A percentile compares a stretch with the other conserved stretches of the same genome.
phyloP scores from a whole-genome alignment of 495 filamentous ascomycete species.

The Penicillium pancosmium region DNA sequence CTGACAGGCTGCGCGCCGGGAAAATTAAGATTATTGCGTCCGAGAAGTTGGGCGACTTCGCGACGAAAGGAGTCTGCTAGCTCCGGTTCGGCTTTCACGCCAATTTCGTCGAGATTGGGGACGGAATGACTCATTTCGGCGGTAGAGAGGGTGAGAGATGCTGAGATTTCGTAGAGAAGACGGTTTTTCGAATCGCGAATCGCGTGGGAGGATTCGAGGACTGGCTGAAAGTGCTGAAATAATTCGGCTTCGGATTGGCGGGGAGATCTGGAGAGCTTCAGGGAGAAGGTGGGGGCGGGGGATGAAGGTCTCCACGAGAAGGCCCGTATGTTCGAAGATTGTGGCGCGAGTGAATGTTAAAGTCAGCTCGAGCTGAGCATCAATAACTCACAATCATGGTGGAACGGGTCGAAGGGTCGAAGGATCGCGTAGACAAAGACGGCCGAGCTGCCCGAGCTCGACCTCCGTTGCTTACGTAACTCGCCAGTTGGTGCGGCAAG shows the following conservation, averaged over 20 bases:
- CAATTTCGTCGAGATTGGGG: slow-evolving; percentile 52
- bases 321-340: neutral
- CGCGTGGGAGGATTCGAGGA: neutral
- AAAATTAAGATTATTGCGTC: slow-evolving; percentile 66
- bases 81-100: slow-evolving; percentile 62
- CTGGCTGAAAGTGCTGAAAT: neutral
- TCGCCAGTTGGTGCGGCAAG: slow-evolving; percentile 6
- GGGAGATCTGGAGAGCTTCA: neutral
- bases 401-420: neutral
- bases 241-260: neutral
- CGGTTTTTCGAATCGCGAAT: neutral
- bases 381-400: neutral
- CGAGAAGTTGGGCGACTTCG: slow-evolving; percentile 77
- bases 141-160: neutral
- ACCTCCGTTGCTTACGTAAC: neutral
- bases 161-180: neutral
- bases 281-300: neutral
- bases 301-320: neutral
- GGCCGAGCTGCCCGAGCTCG: neutral
- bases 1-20: slow-evolving; percentile 95
- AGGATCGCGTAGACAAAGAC: slow-evolving; percentile 1
- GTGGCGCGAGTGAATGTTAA: neutral
- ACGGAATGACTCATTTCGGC: slow-evolving; percentile 45
- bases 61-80: slow-evolving; percentile 63
- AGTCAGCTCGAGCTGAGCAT: slow-evolving; percentile 4